These are phyloP conservation scores for Carpinus viminea DNA, from an alignment of 306 rosid genomes.

Conservation along the genomic window DNA sequence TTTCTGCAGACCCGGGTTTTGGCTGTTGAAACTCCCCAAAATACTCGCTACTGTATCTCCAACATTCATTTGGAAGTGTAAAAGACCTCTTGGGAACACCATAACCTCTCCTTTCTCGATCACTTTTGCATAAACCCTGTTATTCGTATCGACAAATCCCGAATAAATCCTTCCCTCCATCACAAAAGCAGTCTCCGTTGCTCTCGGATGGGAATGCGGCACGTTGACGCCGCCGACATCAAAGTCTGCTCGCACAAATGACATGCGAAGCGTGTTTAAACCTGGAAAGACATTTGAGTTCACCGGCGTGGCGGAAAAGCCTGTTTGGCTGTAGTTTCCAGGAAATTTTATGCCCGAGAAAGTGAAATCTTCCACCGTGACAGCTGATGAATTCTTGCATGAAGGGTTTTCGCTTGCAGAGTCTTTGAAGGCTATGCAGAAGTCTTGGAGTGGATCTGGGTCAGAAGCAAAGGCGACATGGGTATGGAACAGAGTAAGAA, in stretches of 20 bases:
- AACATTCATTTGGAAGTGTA: constrained; percentile 93
- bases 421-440: constrained; percentile 55
- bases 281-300: constrained; percentile 77
- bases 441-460: constrained; percentile 86
- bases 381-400: constrained; percentile 78
- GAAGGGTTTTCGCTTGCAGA: constrained; percentile 22
- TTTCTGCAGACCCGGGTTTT: constrained; percentile 78
- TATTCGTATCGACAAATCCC: constrained; percentile 76
- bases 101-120: constrained; percentile 87
- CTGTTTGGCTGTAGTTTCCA: constrained; percentile 62
- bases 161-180: constrained; percentile 75
- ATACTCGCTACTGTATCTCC: constrained; percentile 77
- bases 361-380: constrained; percentile 67
- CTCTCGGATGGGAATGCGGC: constrained; percentile 91
- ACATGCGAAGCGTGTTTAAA: constrained; percentile 87
- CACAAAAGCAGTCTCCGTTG: constrained; percentile 80
- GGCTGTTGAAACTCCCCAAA: constrained; percentile 87
- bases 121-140: constrained; percentile 71
- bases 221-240: constrained; percentile 74
- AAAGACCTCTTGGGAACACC: constrained; percentile 83
- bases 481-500: constrained; percentile 34
- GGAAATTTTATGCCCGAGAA: constrained; percentile 66
- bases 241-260: constrained; percentile 80
- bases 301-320: constrained; percentile 60
- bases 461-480: constrained; percentile 60